phyloP scores from a whole-genome alignment of 2,329 filamentous ascomycete species.

The Cadophora malorum region DNA sequence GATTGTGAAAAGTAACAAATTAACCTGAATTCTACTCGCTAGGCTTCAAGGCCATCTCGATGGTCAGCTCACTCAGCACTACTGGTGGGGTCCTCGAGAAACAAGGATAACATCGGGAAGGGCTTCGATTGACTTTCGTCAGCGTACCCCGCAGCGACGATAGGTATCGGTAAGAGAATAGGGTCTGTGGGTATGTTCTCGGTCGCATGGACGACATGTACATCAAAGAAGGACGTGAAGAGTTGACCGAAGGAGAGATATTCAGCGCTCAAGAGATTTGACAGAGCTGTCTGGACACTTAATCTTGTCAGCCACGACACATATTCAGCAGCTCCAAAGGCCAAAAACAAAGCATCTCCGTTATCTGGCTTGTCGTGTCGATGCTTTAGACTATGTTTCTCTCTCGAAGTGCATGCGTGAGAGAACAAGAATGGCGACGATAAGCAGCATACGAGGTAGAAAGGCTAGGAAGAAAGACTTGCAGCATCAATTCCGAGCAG shows the following conservation, averaged over 20 bases:
- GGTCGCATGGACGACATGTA: neutral
- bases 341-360: too few species aligned
- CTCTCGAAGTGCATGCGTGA: neutral
- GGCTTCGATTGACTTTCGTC: neutral
- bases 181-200: neutral
- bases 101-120: neutral
- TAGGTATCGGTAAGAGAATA: neutral
- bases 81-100: neutral
- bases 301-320: neutral
- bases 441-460: neutral
- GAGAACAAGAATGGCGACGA: neutral
- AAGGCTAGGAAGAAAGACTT: neutral
- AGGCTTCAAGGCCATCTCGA: neutral
- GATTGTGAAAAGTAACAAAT: neutral
- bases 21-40: neutral
- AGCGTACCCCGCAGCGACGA: conserved; percentile 6
- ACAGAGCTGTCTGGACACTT: neutral
- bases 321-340: too few species aligned
- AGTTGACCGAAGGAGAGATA: neutral
- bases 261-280: neutral
- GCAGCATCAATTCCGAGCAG: neutral
- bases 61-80: conserved; percentile 16
- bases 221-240: neutral
- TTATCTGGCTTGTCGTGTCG: neutral
- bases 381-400: neutral